Conservation (phyloP, 768 basidiomycete genomes). For the Serendipita sp. region DNA sequence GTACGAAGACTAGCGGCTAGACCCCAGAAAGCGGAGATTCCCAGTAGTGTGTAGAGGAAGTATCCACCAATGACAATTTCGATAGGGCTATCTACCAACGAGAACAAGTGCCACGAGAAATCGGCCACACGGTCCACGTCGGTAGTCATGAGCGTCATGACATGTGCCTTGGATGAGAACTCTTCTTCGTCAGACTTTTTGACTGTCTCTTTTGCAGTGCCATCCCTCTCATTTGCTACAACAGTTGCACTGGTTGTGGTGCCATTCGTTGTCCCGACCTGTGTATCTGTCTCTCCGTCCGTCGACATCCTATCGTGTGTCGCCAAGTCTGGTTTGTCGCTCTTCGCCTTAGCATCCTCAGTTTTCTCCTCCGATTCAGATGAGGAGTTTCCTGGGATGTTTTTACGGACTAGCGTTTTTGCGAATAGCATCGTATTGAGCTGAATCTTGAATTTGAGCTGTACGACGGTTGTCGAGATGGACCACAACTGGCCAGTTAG, state of each 20-base stretch:
- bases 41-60: conserved; percentile 65
- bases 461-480: conserved; percentile 46
- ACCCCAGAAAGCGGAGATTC: conserved; percentile 21
- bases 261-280: conserved; percentile 10
- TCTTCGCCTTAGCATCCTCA: neutral
- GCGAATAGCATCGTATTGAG: conserved; percentile 72
- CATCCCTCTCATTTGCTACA: conserved; percentile 10
- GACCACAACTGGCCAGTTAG: conserved; percentile 59
- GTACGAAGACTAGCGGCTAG: neutral
- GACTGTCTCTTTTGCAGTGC: conserved; percentile 7
- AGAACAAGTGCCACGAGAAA: conserved; percentile 62
- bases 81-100: conserved; percentile 61
- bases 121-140: conserved; percentile 84
- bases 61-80: conserved; percentile 58
- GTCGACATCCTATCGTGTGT: conserved; percentile 3
- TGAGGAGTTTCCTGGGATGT: conserved; percentile 37
- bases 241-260: conserved; percentile 13
- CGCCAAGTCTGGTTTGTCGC: conserved; percentile 11
- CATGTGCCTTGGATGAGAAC: conserved; percentile 45
- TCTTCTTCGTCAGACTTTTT: conserved; percentile 28
- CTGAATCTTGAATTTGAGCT: conserved; percentile 54
- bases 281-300: neutral
- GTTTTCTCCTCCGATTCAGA: neutral
- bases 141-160: conserved; percentile 93
- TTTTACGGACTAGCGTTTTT: conserved; percentile 76